Percentiles rank a stretch among this genome's conserved stretches.
Evolutionary conservation across 495 filamentous ascomycete species (phyloP).

Genomic region (Melanomma pulvis-pyrius): DNA sequence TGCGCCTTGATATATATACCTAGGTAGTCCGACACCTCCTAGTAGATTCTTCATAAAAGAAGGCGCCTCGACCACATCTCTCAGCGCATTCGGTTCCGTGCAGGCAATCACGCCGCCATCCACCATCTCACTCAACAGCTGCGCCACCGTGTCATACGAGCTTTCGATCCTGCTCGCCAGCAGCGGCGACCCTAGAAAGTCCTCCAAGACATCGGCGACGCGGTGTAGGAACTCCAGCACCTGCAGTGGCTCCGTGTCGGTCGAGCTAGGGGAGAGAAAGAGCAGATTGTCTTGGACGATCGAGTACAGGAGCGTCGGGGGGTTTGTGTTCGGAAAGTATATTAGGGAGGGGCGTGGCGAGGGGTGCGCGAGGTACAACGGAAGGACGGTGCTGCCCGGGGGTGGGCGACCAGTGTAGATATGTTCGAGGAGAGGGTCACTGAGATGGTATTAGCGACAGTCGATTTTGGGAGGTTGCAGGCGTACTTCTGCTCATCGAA

Average conservation of each 20-base stretch:
- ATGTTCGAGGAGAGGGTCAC: slow-evolving; percentile 67
- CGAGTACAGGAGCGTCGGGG: slow-evolving; percentile 88
- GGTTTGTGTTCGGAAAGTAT: slow-evolving; percentile 76
- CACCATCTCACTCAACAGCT: slow-evolving; percentile 93
- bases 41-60: slow-evolving; percentile 87
- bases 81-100: slow-evolving; percentile 89
- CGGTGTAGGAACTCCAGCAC: slow-evolving; percentile 94
- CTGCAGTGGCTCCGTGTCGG: slow-evolving; percentile 90
- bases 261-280: slow-evolving; percentile 79
- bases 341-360: slow-evolving; percentile 82
- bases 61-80: slow-evolving; percentile 88
- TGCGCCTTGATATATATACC: slow-evolving; percentile 47
- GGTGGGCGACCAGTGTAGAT: slow-evolving; percentile 75
- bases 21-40: slow-evolving; percentile 81
- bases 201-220: slow-evolving; percentile 89
- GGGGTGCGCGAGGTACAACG: slow-evolving; percentile 84
- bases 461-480: background rate
- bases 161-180: slow-evolving; percentile 81
- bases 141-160: slow-evolving; percentile 92
- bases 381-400: slow-evolving; percentile 72
- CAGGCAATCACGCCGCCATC: slow-evolving; percentile 88
- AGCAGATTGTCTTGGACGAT: slow-evolving; percentile 83
- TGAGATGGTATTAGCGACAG: slow-evolving; percentile 47
- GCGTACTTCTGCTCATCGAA: slow-evolving; percentile 86
- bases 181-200: slow-evolving; percentile 89